Evolutionary conservation across 78 protist genomes (phyloP).

Genomic region (Cavenderia fasciculata): DNA sequence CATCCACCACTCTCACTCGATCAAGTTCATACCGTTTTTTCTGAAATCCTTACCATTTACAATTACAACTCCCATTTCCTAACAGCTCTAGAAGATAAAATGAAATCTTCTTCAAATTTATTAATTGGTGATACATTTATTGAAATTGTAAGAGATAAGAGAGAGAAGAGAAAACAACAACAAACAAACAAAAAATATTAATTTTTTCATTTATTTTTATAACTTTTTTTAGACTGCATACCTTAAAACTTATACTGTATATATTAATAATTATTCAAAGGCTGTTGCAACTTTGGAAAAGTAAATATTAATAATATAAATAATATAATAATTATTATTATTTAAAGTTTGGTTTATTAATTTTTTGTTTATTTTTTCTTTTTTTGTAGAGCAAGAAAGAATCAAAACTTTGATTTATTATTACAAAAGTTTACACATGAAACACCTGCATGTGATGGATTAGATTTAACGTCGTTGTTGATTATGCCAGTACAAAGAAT

Average conservation of each 20-base stretch:
- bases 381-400: constrained; percentile 50
- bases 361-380: too few species aligned
- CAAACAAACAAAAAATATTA: background rate
- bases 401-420: constrained; percentile 10
- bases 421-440: constrained; percentile 5
- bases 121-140: constrained; percentile 43
- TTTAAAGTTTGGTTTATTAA: too few species aligned
- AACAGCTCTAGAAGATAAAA: constrained; percentile 29
- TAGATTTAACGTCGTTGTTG: constrained; percentile 32
- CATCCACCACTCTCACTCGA: constrained; percentile 57
- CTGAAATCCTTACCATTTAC: constrained; percentile 60
- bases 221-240: constrained; percentile 25
- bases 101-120: background rate
- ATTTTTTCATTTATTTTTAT: background rate
- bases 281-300: constrained; percentile 46
- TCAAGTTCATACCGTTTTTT: constrained; percentile 55
- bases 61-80: constrained; percentile 67
- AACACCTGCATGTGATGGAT: constrained; percentile 49
- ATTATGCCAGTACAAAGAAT: constrained; percentile 73
- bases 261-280: constrained; percentile 55
- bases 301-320: too few species aligned
- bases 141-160: constrained; percentile 22
- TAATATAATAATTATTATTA: too few species aligned
- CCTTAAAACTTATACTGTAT: constrained; percentile 49
- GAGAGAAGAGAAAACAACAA: too few species aligned